Evolutionary conservation across 495 filamentous ascomycete species (phyloP), one percentile per base, ranked within the genome.

Genomic region (Penicillium egyptiacum): DNA sequence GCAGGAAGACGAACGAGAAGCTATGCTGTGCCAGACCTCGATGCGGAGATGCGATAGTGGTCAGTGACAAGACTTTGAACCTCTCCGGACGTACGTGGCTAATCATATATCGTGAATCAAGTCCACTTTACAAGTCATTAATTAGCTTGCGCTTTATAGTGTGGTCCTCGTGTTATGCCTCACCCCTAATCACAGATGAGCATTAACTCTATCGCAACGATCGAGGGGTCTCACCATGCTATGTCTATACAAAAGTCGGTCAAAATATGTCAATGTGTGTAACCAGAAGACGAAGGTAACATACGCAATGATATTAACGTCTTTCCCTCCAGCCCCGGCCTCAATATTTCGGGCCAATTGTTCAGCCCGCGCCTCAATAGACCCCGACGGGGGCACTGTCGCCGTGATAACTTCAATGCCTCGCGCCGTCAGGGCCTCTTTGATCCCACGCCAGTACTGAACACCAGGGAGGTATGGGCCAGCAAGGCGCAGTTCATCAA

Each of bases 41-140:
- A 71, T 98, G 94, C 4, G 94, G 94, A 28, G 88, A 89, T 16
- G 90, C 90, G 48, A 97, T 83, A 1, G 94, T 96, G 6, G 93
- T 94, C 45, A 97, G 78, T 5, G 91, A 94, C 37, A 84, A 70
- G 8, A 91, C 85, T 57, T 86, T 83, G 45, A 94, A 87, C 31
- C 86, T 80, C 5, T 79, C 75, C 6, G 89, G 92, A 50, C 81
- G 81, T 14, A 96, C 76, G 42, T 78, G 80, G 50, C 88, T 92
- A 60, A 97, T 89, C 91, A 97, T 96, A 70, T 95, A 95, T 66
- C 93, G 82, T 12, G 91, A 86, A 73, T 96, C 94, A 42, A 97
- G 81, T 4, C 94, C 94, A 30, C 93, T 88, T 60, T n/a, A 37
- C 30, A 5, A 20, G 17, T 8, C 4, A 58, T 75, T 54, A 74